Conservation (phyloP, 305 asterid species). For the Fraxinus sp. region DNA sequence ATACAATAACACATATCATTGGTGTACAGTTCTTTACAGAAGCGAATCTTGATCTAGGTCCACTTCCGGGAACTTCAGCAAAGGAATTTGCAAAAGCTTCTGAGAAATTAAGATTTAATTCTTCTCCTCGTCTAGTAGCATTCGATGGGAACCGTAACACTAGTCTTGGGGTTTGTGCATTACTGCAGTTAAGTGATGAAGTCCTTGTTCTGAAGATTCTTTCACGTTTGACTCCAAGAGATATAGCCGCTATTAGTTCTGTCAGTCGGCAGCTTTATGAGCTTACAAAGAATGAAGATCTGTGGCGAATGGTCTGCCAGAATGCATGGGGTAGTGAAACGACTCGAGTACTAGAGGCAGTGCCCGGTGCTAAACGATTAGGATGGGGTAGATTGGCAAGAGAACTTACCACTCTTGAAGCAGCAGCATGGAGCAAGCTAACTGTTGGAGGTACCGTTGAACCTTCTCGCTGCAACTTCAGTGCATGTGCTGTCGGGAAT, state of each 20-base stretch:
- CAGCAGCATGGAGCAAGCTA: slow-evolving; percentile 56
- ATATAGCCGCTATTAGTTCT: slow-evolving; percentile 54
- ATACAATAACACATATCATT: slow-evolving; percentile 49
- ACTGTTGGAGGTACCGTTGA: slow-evolving; percentile 78
- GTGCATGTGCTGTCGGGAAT: slow-evolving; percentile 93
- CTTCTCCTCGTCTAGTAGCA: slow-evolving; percentile 30
- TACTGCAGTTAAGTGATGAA: slow-evolving; percentile 50
- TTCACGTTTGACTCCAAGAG: slow-evolving; percentile 52
- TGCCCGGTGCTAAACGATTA: slow-evolving; percentile 51
- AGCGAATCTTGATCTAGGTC: slow-evolving; percentile 48
- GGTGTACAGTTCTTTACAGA: slow-evolving; percentile 49
- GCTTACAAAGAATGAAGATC: slow-evolving; percentile 48
- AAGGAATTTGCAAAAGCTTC: slow-evolving; percentile 41
- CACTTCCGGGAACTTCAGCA: slow-evolving; percentile 45
- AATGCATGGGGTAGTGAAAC: slow-evolving; percentile 65
- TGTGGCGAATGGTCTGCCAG: slow-evolving; percentile 60
- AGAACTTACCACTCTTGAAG: slow-evolving; percentile 60
- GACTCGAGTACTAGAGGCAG: slow-evolving; percentile 45
- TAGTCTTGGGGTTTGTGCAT: slow-evolving; percentile 45
- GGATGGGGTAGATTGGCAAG: slow-evolving; percentile 63
- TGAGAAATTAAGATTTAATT: slow-evolving; percentile 38
- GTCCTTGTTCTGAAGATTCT: slow-evolving; percentile 48
- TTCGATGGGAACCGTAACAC: slow-evolving; percentile 33
- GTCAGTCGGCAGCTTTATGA: slow-evolving; percentile 46
- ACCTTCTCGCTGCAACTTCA: slow-evolving; percentile 94